These are phyloP conservation scores for Scortechinia acanthostroma DNA, from an alignment of 2,329 filamentous ascomycete genomes.

Conservation along the genomic window DNA sequence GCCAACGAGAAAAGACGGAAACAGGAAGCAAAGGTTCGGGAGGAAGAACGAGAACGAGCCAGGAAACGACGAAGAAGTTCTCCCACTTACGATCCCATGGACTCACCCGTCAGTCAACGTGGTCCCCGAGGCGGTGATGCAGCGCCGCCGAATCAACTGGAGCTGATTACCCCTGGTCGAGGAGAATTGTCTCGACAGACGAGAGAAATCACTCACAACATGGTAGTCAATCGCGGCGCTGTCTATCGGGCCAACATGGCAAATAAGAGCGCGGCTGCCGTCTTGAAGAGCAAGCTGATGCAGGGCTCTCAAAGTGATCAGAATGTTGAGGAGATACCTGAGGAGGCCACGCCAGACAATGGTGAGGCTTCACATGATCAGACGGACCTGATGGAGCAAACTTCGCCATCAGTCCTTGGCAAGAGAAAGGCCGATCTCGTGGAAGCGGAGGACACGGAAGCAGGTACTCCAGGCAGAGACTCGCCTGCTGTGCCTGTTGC, in stretches of 20 bases:
- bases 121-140: neutral
- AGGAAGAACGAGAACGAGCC: too few relatives aligned
- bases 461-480: conserved; percentile 35
- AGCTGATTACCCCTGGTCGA: conserved; percentile 9
- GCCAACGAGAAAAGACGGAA: conserved; percentile 74
- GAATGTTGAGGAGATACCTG: conserved; percentile 15
- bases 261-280: conserved; percentile 90
- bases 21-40: conserved; percentile 49
- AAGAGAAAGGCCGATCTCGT: conserved; percentile 74
- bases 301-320: too few relatives aligned
- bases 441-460: conserved; percentile 39
- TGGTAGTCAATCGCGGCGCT: conserved; percentile 71
- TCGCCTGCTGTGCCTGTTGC: conserved; percentile 6
- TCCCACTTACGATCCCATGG: too few relatives aligned
- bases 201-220: conserved; percentile 71
- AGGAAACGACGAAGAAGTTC: too few relatives aligned
- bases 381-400: conserved; percentile 16
- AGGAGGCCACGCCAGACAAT: conserved; percentile 6
- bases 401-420: conserved; percentile 42
- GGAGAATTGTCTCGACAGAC: conserved; percentile 37
- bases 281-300: conserved; percentile 74
- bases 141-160: neutral
- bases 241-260: conserved; percentile 67
- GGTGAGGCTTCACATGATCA: conserved; percentile 3
- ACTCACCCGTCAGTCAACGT: too few relatives aligned